A percentile compares a stretch with the other conserved stretches of the same genome.
Evolutionary conservation across 345 rosid genomes (phyloP).

Genomic region (Euclidium syriacum): DNA sequence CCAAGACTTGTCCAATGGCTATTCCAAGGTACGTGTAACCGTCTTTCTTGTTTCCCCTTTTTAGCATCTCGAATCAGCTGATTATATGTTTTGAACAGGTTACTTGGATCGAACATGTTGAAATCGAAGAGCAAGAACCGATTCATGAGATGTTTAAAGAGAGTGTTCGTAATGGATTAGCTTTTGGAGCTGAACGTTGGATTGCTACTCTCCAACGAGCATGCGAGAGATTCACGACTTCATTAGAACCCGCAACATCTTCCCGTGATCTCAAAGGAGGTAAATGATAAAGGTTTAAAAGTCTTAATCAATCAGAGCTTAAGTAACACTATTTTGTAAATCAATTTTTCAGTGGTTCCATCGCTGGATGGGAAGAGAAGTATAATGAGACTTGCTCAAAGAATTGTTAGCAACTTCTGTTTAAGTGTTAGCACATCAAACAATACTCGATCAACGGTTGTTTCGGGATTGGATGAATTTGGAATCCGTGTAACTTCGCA

Average conservation of each 20-base stretch:
- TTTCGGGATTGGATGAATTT: conserved; percentile 58
- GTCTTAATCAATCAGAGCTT: neutral
- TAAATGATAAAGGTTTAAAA: neutral
- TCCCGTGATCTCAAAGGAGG: conserved; percentile 75
- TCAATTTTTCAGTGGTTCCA: conserved; percentile 54
- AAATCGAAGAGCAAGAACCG: conserved; percentile 57
- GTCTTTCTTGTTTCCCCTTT: neutral
- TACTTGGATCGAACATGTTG: conserved; percentile 88
- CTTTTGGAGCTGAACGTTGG: conserved; percentile 95
- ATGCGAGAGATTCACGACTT: conserved; percentile 70
- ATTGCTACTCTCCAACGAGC: conserved; percentile 72
- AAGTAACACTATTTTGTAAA: neutral
- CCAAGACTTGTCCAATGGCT: conserved; percentile 90
- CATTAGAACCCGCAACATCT: conserved; percentile 53
- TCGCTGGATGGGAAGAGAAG: conserved; percentile 81
- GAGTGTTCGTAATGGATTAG: conserved; percentile 56
- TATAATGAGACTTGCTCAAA: conserved; percentile 92
- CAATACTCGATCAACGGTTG: conserved; percentile 50
- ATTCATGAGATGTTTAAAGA: conserved; percentile 56
- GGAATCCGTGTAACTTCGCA: conserved; percentile 79
- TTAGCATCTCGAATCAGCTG: neutral
- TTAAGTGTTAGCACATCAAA: conserved; percentile 71
- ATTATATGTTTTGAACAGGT: conserved; percentile 41
- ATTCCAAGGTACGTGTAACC: conserved; percentile 64
- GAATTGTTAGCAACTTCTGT: conserved; percentile 89